These are phyloP conservation scores for Globisporangium nagaii DNA, from an alignment of 352 stramenopile genomes.

Conservation along the genomic window DNA sequence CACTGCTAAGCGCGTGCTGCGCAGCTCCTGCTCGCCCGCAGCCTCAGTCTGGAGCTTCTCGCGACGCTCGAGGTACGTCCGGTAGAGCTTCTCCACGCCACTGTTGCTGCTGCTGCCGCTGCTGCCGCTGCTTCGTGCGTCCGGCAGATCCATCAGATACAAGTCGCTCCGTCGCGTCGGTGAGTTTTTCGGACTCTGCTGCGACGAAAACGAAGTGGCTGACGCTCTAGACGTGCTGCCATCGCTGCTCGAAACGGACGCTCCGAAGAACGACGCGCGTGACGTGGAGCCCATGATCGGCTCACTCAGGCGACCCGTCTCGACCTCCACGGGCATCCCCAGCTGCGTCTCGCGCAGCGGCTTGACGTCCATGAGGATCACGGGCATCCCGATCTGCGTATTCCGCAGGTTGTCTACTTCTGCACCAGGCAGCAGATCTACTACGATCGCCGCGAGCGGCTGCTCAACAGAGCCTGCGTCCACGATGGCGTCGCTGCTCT, in stretches of 20 bases:
- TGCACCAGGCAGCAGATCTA: neutral
- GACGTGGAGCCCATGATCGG: neutral
- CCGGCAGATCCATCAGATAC: neutral
- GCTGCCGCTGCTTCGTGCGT: neutral
- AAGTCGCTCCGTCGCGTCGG: neutral
- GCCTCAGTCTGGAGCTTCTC: conserved; percentile 1
- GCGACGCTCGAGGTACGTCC: conserved; percentile 1
- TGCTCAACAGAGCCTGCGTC: neutral
- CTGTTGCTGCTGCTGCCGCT: neutral
- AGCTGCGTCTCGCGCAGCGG: conserved; percentile 4
- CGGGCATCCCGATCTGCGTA: conserved; percentile 6
- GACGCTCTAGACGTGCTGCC: too few relatives aligned
- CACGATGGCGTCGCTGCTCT: neutral
- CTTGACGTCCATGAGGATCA: conserved; percentile 7
- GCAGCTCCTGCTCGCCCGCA: neutral
- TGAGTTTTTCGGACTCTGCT: neutral
- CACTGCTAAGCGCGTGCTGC: neutral
- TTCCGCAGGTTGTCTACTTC: conserved; percentile 1
- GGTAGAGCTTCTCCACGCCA: conserved; percentile 3
- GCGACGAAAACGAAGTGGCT: too few relatives aligned
- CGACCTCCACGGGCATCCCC: conserved; percentile 3
- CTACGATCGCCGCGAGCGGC: neutral
- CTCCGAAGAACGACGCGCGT: conserved; percentile 1
- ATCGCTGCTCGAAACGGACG: neutral
- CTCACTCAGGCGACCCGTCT: conserved; percentile 2